These are phyloP conservation scores for Protea cynaroides DNA, from an alignment of 164 flowering plant genomes.

Conservation along the genomic window DNA sequence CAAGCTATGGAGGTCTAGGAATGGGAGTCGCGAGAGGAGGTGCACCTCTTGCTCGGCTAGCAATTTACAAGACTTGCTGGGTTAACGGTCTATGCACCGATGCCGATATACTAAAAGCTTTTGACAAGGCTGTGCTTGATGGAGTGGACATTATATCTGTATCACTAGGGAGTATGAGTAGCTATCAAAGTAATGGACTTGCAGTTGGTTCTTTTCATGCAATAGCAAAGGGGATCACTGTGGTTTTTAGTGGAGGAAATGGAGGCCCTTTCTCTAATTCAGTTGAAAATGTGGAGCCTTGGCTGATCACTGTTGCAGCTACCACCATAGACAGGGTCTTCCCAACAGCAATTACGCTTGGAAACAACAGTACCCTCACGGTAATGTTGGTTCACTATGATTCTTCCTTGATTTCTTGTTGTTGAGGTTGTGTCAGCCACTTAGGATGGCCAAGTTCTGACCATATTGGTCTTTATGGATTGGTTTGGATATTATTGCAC, in stretches of 20 bases:
- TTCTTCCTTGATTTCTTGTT: too few species aligned
- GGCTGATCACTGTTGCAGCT: conserved; percentile 22
- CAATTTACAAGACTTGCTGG: conserved; percentile 19
- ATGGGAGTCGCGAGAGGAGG: conserved; percentile 12
- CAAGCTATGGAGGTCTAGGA: conserved; percentile 6
- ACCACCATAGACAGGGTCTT: conserved; percentile 25
- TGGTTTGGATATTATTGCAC: too few species aligned
- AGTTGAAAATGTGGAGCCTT: too few species aligned
- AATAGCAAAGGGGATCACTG: conserved; percentile 21
- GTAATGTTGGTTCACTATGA: too few species aligned
- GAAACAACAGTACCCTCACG: conserved; percentile 6
- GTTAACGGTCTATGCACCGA: neutral
- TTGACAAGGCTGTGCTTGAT: conserved; percentile 16
- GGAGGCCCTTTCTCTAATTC: too few species aligned
- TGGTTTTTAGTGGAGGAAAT: too few species aligned
- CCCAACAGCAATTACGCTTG: conserved; percentile 19
- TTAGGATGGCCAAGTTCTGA: too few species aligned
- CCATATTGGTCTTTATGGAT: too few species aligned
- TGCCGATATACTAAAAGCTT: conserved; percentile 16
- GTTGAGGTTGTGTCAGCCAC: too few species aligned
- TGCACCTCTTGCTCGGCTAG: conserved; percentile 22
- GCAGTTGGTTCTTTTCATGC: conserved; percentile 21
- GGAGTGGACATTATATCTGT: conserved; percentile 9
- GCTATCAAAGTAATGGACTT: too few species aligned
- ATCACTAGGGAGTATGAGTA: too few species aligned